phyloP scores from a whole-genome alignment of 2,329 filamentous ascomycete species.

The Thielaviopsis musarum region DNA sequence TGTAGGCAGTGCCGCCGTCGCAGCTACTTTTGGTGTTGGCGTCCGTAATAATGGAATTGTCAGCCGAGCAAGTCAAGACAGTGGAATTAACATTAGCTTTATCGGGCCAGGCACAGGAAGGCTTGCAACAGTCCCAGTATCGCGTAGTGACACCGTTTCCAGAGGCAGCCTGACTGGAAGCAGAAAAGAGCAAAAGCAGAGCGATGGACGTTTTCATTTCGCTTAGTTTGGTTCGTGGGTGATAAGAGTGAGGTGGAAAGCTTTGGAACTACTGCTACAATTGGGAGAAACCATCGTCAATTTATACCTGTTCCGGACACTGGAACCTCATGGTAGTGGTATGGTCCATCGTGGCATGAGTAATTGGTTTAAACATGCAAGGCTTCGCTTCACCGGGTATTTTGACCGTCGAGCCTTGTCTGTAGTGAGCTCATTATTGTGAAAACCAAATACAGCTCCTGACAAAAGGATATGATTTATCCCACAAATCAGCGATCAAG shows the following conservation, averaged over 20 bases:
- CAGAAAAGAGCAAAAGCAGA: not conserved
- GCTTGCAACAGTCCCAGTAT: conserved; percentile 56
- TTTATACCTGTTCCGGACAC: not conserved
- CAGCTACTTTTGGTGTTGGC: conserved; percentile 31
- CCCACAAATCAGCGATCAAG: not conserved
- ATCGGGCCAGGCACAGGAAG: conserved; percentile 43
- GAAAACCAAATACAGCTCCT: not conserved
- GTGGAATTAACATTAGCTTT: conserved; percentile 34
- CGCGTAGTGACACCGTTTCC: conserved; percentile 13
- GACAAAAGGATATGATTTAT: not conserved
- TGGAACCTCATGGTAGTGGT: not conserved
- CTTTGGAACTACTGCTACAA: not conserved
- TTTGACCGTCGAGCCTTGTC: not conserved
- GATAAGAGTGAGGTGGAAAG: not conserved
- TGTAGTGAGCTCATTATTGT: not conserved
- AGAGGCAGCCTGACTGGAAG: not conserved
- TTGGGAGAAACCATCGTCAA: not conserved
- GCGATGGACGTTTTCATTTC: not conserved
- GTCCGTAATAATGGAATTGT: conserved; percentile 35
- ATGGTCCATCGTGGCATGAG: not conserved
- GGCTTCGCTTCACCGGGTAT: not conserved
- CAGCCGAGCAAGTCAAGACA: conserved; percentile 36
- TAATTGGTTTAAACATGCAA: not conserved
- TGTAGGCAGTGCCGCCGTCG: conserved; percentile 36
- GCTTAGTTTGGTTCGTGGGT: no score